Evolutionary conservation across 805 yeast species (phyloP).

Genomic region (Spathaspora passalidarum): DNA sequence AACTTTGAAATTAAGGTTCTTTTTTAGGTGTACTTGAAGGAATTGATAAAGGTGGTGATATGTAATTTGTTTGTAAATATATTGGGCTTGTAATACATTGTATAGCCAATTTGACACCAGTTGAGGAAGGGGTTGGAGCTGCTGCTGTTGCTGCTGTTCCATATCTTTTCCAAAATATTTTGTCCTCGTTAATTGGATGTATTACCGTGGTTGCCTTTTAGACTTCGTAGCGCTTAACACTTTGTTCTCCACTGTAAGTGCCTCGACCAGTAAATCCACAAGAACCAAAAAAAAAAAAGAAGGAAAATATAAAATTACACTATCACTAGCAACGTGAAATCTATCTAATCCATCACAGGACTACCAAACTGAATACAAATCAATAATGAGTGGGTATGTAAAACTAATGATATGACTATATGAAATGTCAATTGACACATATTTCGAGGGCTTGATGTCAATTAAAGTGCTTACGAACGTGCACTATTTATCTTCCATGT

Average conservation of each 20-base stretch:
- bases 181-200: neutral
- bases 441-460: neutral
- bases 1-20: conserved; percentile 49
- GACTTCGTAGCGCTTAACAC: too few relatives aligned
- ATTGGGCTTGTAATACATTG: conserved; percentile 48
- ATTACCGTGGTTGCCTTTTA: neutral
- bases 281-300: neutral
- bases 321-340: neutral
- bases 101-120: conserved; percentile 39
- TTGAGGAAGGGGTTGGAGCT: conserved; percentile 17
- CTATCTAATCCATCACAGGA: neutral
- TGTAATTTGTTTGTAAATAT: conserved; percentile 51
- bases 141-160: neutral
- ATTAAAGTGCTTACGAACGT: too few relatives aligned
- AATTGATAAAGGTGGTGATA: conserved; percentile 62
- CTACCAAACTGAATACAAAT: neutral
- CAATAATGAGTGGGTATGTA: conserved; percentile 20
- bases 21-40: conserved; percentile 44
- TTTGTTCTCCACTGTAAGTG: neutral
- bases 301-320: neutral
- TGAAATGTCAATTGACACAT: neutral
- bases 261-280: neutral
- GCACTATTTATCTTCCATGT: neutral
- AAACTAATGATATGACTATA: neutral
- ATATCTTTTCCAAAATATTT: neutral